phyloP scores from a whole-genome alignment of 257 asterid species.

The Salvia rosmarinus region DNA sequence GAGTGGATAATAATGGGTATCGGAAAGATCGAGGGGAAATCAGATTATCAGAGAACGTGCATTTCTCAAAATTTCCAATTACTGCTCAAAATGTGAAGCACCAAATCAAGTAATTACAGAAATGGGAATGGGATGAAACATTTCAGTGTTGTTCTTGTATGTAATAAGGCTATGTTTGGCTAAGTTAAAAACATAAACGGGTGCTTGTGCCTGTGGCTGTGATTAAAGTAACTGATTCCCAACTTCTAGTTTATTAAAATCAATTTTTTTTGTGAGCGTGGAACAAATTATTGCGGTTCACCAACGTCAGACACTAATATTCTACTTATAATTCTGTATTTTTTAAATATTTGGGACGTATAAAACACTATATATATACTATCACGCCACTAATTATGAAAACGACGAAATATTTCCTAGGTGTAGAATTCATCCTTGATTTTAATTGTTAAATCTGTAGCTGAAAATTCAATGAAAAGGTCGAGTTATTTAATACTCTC shows the following conservation, averaged over 20 bases:
- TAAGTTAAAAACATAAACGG: not conserved
- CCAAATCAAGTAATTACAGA: not conserved
- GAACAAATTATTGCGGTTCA: too few relatives aligned
- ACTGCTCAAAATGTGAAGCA: slow-evolving; percentile 19
- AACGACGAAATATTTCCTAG: too few relatives aligned
- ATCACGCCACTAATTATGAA: too few relatives aligned
- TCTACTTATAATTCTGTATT: too few relatives aligned
- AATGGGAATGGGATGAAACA: not conserved
- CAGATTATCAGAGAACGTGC: slow-evolving; percentile 50
- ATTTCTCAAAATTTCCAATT: slow-evolving; percentile 30
- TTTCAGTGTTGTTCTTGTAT: not conserved
- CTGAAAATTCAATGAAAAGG: too few relatives aligned
- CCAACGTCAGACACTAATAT: too few relatives aligned
- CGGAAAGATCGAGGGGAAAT: slow-evolving; percentile 45
- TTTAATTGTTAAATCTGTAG: too few relatives aligned
- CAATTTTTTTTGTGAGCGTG: too few relatives aligned
- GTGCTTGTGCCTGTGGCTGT: not conserved
- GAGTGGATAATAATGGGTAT: slow-evolving; percentile 36
- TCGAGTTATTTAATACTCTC: too few relatives aligned
- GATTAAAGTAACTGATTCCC: not conserved
- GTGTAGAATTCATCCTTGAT: too few relatives aligned
- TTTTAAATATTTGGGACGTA: too few relatives aligned
- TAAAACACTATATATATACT: too few relatives aligned
- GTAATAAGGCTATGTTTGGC: slow-evolving; percentile 37
- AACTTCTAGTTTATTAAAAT: not conserved